phyloP scores from a whole-genome alignment of 2,329 filamentous ascomycete genomes.

The Aspergillus sojae region DNA sequence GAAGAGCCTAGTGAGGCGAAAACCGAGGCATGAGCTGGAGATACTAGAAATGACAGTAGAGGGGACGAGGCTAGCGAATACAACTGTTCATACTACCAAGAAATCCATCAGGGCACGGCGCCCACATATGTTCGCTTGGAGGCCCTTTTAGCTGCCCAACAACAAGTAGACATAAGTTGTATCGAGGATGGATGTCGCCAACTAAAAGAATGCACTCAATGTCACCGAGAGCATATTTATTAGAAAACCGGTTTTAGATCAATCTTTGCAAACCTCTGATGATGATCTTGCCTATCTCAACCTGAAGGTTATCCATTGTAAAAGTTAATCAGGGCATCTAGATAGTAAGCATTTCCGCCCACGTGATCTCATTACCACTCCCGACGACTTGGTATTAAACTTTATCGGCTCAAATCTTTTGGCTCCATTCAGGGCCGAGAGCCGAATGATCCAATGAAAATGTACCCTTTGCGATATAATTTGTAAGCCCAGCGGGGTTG shows the following conservation, averaged over 20 bases:
- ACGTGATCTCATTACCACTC: not conserved
- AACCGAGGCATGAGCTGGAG: slow-evolving; percentile 22
- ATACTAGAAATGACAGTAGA: not conserved
- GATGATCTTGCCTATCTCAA: too few relatives aligned
- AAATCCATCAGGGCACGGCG: not conserved
- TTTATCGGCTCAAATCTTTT: not conserved
- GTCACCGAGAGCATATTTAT: too few relatives aligned
- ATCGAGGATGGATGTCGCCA: too few relatives aligned
- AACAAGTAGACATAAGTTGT: too few relatives aligned
- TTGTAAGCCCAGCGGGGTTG: slow-evolving; percentile 7
- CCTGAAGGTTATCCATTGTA: too few relatives aligned
- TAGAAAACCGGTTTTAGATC: too few relatives aligned
- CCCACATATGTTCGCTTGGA: not conserved
- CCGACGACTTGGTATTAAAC: not conserved
- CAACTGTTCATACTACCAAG: not conserved
- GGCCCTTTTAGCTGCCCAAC: too few relatives aligned
- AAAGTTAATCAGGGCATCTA: too few relatives aligned
- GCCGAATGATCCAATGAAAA: not conserved
- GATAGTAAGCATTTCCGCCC: not conserved
- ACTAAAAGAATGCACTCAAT: too few relatives aligned
- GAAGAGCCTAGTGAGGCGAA: slow-evolving; percentile 16
- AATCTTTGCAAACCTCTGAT: too few relatives aligned
- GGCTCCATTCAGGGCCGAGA: not conserved
- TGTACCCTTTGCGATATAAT: not conserved
- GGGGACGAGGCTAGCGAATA: not conserved